Evolutionary conservation across 2,329 filamentous ascomycete species (phyloP).

Genomic region (Sarocladiaceae sp.): DNA sequence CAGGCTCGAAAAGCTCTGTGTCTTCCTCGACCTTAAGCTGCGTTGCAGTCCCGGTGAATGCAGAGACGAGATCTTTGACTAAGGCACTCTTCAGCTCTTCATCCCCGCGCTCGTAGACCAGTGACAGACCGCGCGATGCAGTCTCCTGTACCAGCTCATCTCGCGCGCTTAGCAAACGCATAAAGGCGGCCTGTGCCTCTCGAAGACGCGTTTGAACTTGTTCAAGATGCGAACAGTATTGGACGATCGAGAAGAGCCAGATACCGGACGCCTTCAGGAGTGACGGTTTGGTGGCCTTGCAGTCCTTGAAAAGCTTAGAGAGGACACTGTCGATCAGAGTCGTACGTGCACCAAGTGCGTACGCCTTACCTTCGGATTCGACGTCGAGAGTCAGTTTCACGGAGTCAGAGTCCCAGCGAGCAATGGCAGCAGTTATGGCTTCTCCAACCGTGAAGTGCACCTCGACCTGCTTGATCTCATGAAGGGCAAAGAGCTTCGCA

Average conservation of each 20-base stretch:
- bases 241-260: slow-evolving; percentile 87
- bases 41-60: slow-evolving; percentile 69
- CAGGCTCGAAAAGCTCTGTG: slow-evolving; percentile 89
- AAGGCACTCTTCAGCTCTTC: slow-evolving; percentile 72
- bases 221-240: slow-evolving; percentile 76
- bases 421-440: slow-evolving; percentile 70
- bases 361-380: slow-evolving; percentile 34
- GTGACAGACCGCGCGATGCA: slow-evolving; percentile 79
- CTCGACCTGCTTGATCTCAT: slow-evolving; percentile 80
- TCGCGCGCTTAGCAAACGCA: slow-evolving; percentile 75
- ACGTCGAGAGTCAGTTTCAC: slow-evolving; percentile 72
- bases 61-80: slow-evolving; percentile 79
- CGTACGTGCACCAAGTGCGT: slow-evolving; percentile 32
- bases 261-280: slow-evolving; percentile 89
- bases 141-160: slow-evolving; percentile 96
- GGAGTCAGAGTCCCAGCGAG: slow-evolving; percentile 77
- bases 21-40: slow-evolving; percentile 80
- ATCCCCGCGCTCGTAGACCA: slow-evolving; percentile 92
- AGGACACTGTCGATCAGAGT: slow-evolving; percentile 49
- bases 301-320: slow-evolving; percentile 69
- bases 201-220: slow-evolving; percentile 69
- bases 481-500: slow-evolving; percentile 59
- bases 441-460: slow-evolving; percentile 88
- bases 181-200: slow-evolving; percentile 80
- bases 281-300: slow-evolving; percentile 79